Base-by-base conservation (phyloP, 2,329 filamentous ascomycete species). In the Beauveria asiatica region DNA sequence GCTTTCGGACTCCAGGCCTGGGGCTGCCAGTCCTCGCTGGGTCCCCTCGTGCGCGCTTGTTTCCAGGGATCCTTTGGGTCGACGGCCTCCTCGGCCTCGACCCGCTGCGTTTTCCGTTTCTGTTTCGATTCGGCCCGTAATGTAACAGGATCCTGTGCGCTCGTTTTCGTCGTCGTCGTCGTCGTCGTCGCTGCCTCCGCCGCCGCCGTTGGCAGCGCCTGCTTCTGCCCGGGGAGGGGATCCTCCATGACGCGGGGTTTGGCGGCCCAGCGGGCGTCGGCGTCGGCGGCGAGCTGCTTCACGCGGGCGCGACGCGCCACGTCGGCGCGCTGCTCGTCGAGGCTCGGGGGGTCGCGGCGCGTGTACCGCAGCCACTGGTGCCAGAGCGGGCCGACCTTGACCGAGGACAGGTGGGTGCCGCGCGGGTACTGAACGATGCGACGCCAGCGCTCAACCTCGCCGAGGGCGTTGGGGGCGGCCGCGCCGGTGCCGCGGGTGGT, bases 311-410 rank as follows among this genome's bases (percentile, higher is more conserved):
- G 81, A 27, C 85, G 77, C 11, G 70, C 67, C 1, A 83, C 68
- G 57, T 88, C 85, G 39, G 69, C 70, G 7, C 73, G 67, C 70
- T 87, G 83, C 70, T 88, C 85, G 1, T 73, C 71, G 11, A 87
- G 70, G 2, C 75, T 79, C 1, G 85, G 85, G 2, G 85, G 75
- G 0, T 78, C 69, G 2, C 68, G 62, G 21, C 85, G 81, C 50
- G 80, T 82, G 70, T 87, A 78, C 17, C 85, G 82, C 53, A 88
- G 76, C 85, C 85, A 88, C 67, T 87, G 84, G 72, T 87, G 84
- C 85, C 85, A 88, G 64, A 79, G 77, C 11, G 85, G 84, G 56
- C 80, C 75, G 62, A 87, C 83, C 60, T 72, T 72, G 58, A 87
- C 78, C 39, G 82, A 78, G 66, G 77, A 81, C 67, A 77, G 75